Conservation (phyloP, 106 monocot species). For the Dendrobium huoshanense region DNA sequence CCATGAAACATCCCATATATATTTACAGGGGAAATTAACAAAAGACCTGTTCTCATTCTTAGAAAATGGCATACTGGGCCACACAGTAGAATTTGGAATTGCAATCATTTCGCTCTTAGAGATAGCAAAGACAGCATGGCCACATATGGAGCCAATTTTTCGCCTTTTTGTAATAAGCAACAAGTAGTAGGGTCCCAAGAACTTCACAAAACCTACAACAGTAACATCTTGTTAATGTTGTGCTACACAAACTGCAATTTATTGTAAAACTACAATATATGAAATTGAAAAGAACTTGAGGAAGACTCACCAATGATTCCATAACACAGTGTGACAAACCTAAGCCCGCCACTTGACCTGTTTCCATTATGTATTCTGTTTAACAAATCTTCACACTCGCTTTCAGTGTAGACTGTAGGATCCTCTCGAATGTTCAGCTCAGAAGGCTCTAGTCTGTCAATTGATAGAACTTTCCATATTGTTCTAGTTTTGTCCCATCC, state of each 20-base stretch:
- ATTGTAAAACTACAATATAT: neutral
- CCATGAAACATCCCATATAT: slow-evolving; percentile 6
- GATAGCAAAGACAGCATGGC: slow-evolving; percentile 65
- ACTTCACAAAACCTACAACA: slow-evolving; percentile 84
- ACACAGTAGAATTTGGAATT: slow-evolving; percentile 37
- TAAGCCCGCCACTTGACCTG: slow-evolving; percentile 69
- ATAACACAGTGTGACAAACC: slow-evolving; percentile 76
- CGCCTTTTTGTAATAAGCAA: slow-evolving; percentile 75
- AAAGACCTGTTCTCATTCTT: slow-evolving; percentile 82
- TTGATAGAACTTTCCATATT: slow-evolving; percentile 62
- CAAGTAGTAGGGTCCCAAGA: slow-evolving; percentile 91
- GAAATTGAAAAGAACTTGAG: slow-evolving; percentile 6
- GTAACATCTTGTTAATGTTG: neutral
- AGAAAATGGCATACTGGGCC: slow-evolving; percentile 38
- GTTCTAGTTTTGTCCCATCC: slow-evolving; percentile 70
- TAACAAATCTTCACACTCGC: slow-evolving; percentile 57
- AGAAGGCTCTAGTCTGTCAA: slow-evolving; percentile 57
- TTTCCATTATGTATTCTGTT: slow-evolving; percentile 72
- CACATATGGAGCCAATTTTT: slow-evolving; percentile 73
- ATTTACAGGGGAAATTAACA: slow-evolving; percentile 12
- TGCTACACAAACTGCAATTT: neutral
- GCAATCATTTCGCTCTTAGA: slow-evolving; percentile 63
- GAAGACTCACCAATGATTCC: slow-evolving; percentile 79
- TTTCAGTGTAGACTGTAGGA: slow-evolving; percentile 43
- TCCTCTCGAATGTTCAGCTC: slow-evolving; percentile 76